These are phyloP conservation scores for Nitzschia palea DNA, from an alignment of 108 stramenopile genomes.

Conservation along the genomic window DNA sequence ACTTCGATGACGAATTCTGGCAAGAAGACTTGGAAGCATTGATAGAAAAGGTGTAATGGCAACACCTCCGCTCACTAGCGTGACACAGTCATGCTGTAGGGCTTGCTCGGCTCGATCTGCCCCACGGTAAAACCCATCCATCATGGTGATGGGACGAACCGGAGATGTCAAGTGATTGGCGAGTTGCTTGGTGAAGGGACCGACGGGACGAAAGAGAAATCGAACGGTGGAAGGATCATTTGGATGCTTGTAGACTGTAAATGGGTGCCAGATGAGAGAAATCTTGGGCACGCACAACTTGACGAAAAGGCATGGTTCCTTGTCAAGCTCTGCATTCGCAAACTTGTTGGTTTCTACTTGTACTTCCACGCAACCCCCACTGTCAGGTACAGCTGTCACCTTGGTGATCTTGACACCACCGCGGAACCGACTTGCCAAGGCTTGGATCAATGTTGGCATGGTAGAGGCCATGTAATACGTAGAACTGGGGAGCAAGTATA, in stretches of 20 bases:
- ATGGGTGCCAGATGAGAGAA: no score
- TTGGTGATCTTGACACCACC: conserved; percentile 30
- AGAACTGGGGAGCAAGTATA: conserved; percentile 30
- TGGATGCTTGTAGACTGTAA: conserved; percentile 6
- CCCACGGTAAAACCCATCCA: conserved; percentile 4
- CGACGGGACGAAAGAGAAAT: not conserved
- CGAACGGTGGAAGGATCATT: not conserved
- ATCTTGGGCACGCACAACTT: conserved; percentile 19
- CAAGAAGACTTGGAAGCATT: conserved; percentile 3
- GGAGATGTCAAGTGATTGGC: not conserved
- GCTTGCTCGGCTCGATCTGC: not conserved
- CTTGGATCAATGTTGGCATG: conserved; percentile 25
- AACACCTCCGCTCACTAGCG: conserved; percentile 15
- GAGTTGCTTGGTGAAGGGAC: not conserved
- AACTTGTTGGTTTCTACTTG: not conserved
- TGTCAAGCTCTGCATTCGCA: conserved; percentile 2
- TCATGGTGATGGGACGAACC: not conserved
- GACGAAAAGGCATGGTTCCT: not conserved
- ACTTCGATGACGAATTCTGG: not conserved
- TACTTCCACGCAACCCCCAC: conserved; percentile 47
- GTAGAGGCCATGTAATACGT: conserved; percentile 45
- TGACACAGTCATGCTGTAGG: conserved; percentile 15
- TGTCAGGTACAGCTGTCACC: conserved; percentile 37
- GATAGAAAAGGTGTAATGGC: conserved; percentile 15
- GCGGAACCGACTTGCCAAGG: conserved; percentile 15